Percentiles rank a stretch among this genome's conserved stretches.
phyloP scores from a whole-genome alignment of 495 filamentous ascomycete species.

The Annulohypoxylon nitens region DNA sequence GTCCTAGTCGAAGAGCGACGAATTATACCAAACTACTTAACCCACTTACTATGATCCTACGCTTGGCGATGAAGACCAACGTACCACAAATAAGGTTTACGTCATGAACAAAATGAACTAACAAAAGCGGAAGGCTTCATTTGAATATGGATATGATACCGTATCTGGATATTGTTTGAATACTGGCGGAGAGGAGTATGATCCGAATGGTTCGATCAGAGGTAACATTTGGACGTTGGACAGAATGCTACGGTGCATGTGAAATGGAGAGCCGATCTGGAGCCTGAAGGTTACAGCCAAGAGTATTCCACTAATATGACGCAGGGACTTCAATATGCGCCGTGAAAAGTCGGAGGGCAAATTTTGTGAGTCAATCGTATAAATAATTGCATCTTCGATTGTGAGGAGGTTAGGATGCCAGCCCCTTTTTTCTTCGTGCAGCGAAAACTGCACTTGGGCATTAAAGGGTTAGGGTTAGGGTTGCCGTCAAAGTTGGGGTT shows the following conservation, averaged over 20 bases:
- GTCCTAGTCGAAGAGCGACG: neutral
- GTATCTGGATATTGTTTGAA: neutral
- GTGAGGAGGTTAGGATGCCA: neutral
- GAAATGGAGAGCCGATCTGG: neutral
- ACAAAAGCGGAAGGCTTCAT: slow-evolving; percentile 4
- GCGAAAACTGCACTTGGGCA: neutral
- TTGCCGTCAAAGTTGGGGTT: no score
- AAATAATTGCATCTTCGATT: neutral
- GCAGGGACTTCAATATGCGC: neutral
- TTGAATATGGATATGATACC: neutral
- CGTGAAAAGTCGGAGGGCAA: neutral
- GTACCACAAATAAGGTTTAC: neutral
- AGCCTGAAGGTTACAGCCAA: slow-evolving; percentile 1
- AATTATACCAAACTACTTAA: neutral
- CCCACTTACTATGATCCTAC: neutral
- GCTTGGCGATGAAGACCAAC: neutral
- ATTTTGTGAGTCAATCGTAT: neutral
- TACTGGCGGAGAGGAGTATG: neutral
- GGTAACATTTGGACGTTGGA: neutral
- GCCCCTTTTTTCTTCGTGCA: slow-evolving; percentile 1
- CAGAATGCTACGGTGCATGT: slow-evolving; percentile 3
- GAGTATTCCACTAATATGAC: neutral
- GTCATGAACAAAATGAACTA: neutral
- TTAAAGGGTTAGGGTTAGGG: no score
- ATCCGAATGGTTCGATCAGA: neutral